Base-by-base conservation (phyloP, 192 early-diverging fungal species). In the Powellomyces hirtus region DNA sequence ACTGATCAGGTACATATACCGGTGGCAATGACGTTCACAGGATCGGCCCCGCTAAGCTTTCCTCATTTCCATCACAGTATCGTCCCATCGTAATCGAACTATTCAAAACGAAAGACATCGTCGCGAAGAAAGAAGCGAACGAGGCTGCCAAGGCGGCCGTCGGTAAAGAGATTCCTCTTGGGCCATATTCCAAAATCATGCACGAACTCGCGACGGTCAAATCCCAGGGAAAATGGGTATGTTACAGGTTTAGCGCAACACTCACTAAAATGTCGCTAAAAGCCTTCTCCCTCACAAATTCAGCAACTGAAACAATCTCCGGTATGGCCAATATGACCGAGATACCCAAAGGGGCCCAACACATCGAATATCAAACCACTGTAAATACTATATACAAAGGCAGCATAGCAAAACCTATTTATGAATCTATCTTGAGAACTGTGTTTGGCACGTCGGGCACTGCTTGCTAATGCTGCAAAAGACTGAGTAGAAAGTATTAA, bases 11-110 rank as follows among this genome's bases (percentile, higher is more conserved):
- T 63, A 24, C 18, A 45, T 16, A 27, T 6, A 8, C 50, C 50
- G 24, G 7, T n/a, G 24, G 13, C 10, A 16, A 24, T 14, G n/a
- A 49, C 3, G 46, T 49, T 16, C 26, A 24, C 46, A 5, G 46
- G n/a, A n/a, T 29, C 53, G 14, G 46, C 14, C 29, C 7, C 36
- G 26, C 35, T 35, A 1, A 10, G 59, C 26, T 30, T 56, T 53
- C 24, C 24, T 27, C 52, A 16, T 53, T 27, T 53, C 24, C 16
- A 4, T 4, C 33, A 26, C 38, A 73, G 71, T 73, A 36, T 33
- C 72, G 72, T 16, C 72, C 72, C 16, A 36, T 51, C 33, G 33
- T 72, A 14, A 62, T 65, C 50, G 63, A 70, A 4, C 45, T 75
- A 10, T 71, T 72, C 61, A 30, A 29, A n/a, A n/a, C 18, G 5